Conservation (phyloP, 1,284 basidiomycete species). For the Retiboletus flavoniger region DNA sequence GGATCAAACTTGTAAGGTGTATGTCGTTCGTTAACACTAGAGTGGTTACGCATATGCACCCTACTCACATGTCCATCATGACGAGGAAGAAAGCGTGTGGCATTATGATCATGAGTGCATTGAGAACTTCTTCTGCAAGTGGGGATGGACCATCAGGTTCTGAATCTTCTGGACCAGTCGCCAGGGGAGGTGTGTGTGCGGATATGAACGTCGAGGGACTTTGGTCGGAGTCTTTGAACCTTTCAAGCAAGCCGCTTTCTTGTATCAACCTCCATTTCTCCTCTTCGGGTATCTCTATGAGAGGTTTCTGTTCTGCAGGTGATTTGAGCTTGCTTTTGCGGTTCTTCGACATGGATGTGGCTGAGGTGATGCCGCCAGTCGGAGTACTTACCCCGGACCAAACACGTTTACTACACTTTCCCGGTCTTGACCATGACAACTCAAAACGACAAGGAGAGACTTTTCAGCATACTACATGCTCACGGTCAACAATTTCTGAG, state of each 20-base stretch:
- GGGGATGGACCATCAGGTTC: slow-evolving; percentile 40
- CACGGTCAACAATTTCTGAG: slow-evolving; percentile 64
- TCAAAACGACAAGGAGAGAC: slow-evolving; percentile 33
- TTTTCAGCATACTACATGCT: slow-evolving; percentile 58
- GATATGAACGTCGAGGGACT: neutral
- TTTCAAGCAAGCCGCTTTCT: slow-evolving; percentile 62
- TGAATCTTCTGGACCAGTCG: slow-evolving; percentile 13
- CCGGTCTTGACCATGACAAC: slow-evolving; percentile 10
- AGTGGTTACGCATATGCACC: neutral
- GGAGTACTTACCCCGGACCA: neutral
- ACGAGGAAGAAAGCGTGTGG: slow-evolving; percentile 70
- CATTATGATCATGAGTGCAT: slow-evolving; percentile 58
- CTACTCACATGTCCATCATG: slow-evolving; percentile 75
- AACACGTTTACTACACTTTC: slow-evolving; percentile 6
- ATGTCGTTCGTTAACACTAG: slow-evolving; percentile 6
- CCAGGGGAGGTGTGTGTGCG: neutral
- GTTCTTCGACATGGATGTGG: slow-evolving; percentile 38
- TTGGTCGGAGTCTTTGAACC: slow-evolving; percentile 28
- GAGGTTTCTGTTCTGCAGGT: slow-evolving; percentile 19
- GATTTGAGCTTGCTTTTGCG: slow-evolving; percentile 34
- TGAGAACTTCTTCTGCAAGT: slow-evolving; percentile 70
- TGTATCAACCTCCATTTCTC: slow-evolving; percentile 77
- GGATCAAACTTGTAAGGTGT: slow-evolving; percentile 54
- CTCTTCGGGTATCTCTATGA: slow-evolving; percentile 59
- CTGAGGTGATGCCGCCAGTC: neutral